A percentile compares a stretch with the other conserved stretches of the same genome.
Conservation (phyloP, 1,139 yeast genomes). For the Hansenula anomala region DNA sequence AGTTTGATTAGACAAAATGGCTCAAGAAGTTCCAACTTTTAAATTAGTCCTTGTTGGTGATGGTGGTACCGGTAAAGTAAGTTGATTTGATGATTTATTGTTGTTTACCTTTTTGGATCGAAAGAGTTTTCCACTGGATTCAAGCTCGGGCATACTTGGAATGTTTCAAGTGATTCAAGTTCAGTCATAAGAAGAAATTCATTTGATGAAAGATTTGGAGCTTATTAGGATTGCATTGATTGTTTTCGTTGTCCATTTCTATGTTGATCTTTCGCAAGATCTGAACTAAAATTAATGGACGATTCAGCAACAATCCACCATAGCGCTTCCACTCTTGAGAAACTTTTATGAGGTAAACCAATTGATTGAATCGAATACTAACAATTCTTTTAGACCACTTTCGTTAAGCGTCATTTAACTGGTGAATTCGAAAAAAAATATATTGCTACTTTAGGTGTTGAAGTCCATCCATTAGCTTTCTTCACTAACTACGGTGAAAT, state of each 20-base stretch:
- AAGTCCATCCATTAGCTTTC: conserved; percentile 97
- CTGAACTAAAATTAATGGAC: neutral
- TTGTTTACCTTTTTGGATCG: neutral
- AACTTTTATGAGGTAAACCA: no score
- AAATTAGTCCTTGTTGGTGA: conserved; percentile 98
- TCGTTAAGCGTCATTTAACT: conserved; percentile 98
- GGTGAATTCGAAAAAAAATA: conserved; percentile 99
- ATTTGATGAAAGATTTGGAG: no score
- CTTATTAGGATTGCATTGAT: no score
- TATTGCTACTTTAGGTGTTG: conserved; percentile 99
- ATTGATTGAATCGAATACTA: no score
- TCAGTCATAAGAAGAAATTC: no score
- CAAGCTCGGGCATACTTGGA: no score
- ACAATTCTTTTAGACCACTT: conserved; percentile 67
- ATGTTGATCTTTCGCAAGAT: neutral
- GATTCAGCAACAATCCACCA: no score
- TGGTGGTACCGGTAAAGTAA: conserved; percentile 98
- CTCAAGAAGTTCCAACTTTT: conserved; percentile 89
- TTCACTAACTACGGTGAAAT: conserved; percentile 98
- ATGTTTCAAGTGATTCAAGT: no score
- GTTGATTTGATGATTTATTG: conserved; percentile 19
- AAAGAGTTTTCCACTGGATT: no score
- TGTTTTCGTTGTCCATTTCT: neutral
- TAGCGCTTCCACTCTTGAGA: no score
- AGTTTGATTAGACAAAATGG: conserved; percentile 19